Base-by-base conservation (phyloP, 2,329 filamentous ascomycete genomes). In the Sporothrix variecibatus region DNA sequence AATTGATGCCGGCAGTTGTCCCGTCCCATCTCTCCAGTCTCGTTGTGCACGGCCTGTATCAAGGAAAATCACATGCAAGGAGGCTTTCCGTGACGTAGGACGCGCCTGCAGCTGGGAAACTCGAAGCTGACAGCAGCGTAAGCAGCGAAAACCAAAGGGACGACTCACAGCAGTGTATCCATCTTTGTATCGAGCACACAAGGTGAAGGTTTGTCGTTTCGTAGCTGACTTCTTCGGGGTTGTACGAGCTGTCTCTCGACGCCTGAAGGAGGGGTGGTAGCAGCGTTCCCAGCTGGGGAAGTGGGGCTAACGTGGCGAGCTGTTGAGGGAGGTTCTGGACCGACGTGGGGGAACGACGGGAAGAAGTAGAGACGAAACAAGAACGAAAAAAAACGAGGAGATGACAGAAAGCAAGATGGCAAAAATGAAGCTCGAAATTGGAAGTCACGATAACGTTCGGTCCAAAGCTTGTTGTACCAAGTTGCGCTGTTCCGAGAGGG, bases 101-200 rank as follows among this genome's bases (percentile, higher is more conserved):
- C 62, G n/a, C 34, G 60, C 62, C 62, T 3, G 28, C n/a, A 20
- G 62, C 40, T 28, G 11, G 62, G 38, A 28, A 46, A 26, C 11
- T 15, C 62, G 6, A 67, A 28, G 62, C 38, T 28, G 38, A 17
- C 23, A 67, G 38, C 38, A 46, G 38, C 34, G 20, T 28, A 62
- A 53, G 26, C 43, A 26, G 12, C 15, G 40, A 40, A 70, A 62
- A 11, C n/a, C 28, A 38, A 58, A 34, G 31, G 8, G 20, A 68
- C n/a, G n/a, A 73, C 74, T 73, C 28, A 75, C 74, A 75, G 62
- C 7, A 75, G 69, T 17, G 74, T 75, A 43, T 75, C 74, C 74
- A 75, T 75, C 9, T 15, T 51, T 58, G 53, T 38, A n/a, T 40
- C 26, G 12, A 43, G 53, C 65, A 46, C 64, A 56, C 23, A 2